phyloP scores from a whole-genome alignment of 2,329 filamentous ascomycete species.

The Lachnum nothofagi region DNA sequence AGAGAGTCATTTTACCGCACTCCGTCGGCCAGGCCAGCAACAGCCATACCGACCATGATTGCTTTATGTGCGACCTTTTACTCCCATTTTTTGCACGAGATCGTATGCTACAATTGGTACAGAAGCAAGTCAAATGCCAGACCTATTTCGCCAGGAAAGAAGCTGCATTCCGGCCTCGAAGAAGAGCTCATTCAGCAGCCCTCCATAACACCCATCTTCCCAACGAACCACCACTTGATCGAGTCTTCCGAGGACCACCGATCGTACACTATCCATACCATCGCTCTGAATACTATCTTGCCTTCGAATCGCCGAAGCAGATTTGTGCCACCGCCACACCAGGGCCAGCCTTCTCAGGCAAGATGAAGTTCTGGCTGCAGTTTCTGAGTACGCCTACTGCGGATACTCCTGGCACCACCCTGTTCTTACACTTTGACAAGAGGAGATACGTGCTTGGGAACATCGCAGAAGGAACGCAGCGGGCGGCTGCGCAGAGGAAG shows the following conservation, averaged over 20 bases:
- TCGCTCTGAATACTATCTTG: background rate
- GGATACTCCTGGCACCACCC: conserved; percentile 75
- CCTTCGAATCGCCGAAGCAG: background rate
- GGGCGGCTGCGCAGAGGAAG: conserved; percentile 58
- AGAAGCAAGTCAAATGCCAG: background rate
- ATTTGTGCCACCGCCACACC: background rate
- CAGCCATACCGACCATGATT: background rate
- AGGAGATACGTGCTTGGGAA: conserved; percentile 83
- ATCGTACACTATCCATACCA: background rate
- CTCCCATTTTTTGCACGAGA: background rate
- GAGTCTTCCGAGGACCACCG: conserved; percentile 12
- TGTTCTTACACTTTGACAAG: conserved; percentile 75
- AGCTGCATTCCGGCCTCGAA: too few relatives aligned
- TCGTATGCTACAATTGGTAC: background rate
- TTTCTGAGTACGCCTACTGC: conserved; percentile 77
- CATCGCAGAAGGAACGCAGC: conserved; percentile 77
- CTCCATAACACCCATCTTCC: background rate
- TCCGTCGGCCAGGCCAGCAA: too few relatives aligned
- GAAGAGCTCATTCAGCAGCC: too few relatives aligned
- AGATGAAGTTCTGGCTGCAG: conserved; percentile 71
- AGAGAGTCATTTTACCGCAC: background rate
- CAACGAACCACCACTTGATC: background rate
- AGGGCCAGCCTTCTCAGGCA: conserved; percentile 7
- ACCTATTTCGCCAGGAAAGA: background rate
- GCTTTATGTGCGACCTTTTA: background rate